A percentile compares a stretch with the other conserved stretches of the same genome.
Conservation (phyloP, 2,329 filamentous ascomycete genomes). For the Claviceps humidiphila region DNA sequence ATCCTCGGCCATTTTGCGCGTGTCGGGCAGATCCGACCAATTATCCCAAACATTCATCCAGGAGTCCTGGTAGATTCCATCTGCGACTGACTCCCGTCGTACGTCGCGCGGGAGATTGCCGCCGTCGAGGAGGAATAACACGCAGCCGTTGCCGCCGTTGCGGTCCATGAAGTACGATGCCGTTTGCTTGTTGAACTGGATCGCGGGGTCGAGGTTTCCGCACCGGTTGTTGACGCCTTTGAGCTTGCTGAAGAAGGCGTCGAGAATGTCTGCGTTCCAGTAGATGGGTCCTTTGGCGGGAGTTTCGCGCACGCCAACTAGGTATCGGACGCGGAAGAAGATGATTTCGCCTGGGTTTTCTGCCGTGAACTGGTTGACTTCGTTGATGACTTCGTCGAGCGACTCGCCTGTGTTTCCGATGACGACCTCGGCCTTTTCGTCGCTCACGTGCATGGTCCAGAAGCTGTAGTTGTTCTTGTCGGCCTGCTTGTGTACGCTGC, state of each 20-base stretch:
- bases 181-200: slow-evolving; percentile 14
- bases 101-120: slow-evolving; percentile 10
- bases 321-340: slow-evolving; percentile 31
- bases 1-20: slow-evolving; percentile 11
- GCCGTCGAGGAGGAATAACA: slow-evolving; percentile 17
- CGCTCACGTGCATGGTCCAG: slow-evolving; percentile 28
- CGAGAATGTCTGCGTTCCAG: slow-evolving; percentile 25
- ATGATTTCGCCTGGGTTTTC: slow-evolving; percentile 31
- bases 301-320: slow-evolving; percentile 25
- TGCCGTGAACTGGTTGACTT: slow-evolving; percentile 31
- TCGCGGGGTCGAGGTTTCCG: slow-evolving; percentile 11
- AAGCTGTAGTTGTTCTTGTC: slow-evolving; percentile 16
- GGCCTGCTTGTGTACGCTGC: slow-evolving; percentile 12
- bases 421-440: slow-evolving; percentile 20
- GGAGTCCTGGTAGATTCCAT: slow-evolving; percentile 18
- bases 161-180: slow-evolving; percentile 18
- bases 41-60: slow-evolving; percentile 15
- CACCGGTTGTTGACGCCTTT: slow-evolving; percentile 27
- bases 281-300: slow-evolving; percentile 15
- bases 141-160: slow-evolving; percentile 20
- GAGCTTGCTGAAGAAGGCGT: slow-evolving; percentile 29
- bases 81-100: slow-evolving; percentile 12
- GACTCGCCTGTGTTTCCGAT: slow-evolving; percentile 32
- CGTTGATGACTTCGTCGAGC: slow-evolving; percentile 26
- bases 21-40: slow-evolving; percentile 18